Conservation (phyloP, 2,329 filamentous ascomycete genomes). For the Microcyclospora pomicola region DNA sequence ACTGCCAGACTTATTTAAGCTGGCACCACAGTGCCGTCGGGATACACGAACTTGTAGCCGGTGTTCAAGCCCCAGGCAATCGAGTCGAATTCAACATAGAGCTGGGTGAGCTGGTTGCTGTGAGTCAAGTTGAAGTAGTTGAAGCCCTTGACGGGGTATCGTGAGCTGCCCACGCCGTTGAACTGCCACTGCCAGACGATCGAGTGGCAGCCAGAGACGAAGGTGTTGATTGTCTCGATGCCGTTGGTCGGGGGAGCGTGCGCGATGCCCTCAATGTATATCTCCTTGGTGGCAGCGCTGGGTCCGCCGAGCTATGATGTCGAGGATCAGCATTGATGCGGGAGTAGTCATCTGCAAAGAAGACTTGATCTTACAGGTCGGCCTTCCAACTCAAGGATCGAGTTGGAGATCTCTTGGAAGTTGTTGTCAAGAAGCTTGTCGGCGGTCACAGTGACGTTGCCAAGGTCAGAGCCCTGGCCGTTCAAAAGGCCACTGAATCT, state of each 20-base stretch:
- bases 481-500: not conserved
- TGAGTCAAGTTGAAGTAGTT: not conserved
- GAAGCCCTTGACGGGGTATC: constrained; percentile 1
- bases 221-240: not conserved
- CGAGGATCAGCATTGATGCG: too few species aligned
- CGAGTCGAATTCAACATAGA: not conserved
- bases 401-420: not conserved
- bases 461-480: not conserved
- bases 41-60: not conserved
- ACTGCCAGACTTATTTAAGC: too few species aligned
- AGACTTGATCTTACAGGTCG: not conserved
- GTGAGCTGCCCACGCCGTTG: not conserved
- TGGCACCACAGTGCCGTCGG: not conserved
- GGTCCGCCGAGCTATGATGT: not conserved
- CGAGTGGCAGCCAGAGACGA: not conserved
- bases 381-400: not conserved
- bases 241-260: not conserved
- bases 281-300: not conserved
- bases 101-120: not conserved
- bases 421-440: not conserved
- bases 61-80: constrained; percentile 1
- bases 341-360: too few species aligned
- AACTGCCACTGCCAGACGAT: constrained; percentile 1
- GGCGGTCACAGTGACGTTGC: not conserved
- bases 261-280: not conserved